Evolutionary conservation across 202 grass and related monocot genomes (phyloP), one percentile per base, ranked within the genome.

Genomic region (Setaria italica): DNA sequence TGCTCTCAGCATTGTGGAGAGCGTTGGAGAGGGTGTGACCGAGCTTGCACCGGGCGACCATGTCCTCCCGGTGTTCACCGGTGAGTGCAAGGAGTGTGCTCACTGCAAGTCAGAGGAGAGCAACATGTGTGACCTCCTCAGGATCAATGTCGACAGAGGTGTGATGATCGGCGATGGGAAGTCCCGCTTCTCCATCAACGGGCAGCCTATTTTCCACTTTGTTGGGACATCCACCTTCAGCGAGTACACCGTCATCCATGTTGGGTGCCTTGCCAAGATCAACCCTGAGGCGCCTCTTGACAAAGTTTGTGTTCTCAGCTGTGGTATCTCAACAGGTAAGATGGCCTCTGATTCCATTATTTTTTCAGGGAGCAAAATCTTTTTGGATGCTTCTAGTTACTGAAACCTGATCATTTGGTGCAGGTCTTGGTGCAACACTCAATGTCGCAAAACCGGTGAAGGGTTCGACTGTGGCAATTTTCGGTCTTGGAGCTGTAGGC

Each of bases 31-130:
- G 53, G 91, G 91, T 4, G 94, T 96, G 54, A 93, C 87, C 0
- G 91, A 96, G 16, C 87, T 96, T 0, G 87, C 80, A 19, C 89
- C 94, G 0, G 94, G 94, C 0, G 94, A 96, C 82, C 91, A 96
- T 87, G 94, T 96, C 11, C 94, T 96, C 19, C 94, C 91, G 4
- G 87, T 93, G 42, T 96, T 96, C 89, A 96, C 94, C 0, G 94
- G 91, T 4, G 94, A 96, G 74, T 96, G 94, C 87, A 96, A 91
- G 65, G 94, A 96, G 50, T 96, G 91, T 72, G 74, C 70, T 1
- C 94, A 96, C 82, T 96, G 91, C 87, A 89, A 93, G 58, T 96
- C 91, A 0, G 87, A 93, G 78, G 94, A 96, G 77, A 96, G 94
- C 91, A 96, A 93, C 87, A 84, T 96, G 71, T 96, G 91, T 21